A percentile compares a stretch with the other conserved stretches of the same genome.
These are phyloP conservation scores for Mitragyna speciosa DNA, from an alignment of 257 asterid genomes.

Conservation along the genomic window DNA sequence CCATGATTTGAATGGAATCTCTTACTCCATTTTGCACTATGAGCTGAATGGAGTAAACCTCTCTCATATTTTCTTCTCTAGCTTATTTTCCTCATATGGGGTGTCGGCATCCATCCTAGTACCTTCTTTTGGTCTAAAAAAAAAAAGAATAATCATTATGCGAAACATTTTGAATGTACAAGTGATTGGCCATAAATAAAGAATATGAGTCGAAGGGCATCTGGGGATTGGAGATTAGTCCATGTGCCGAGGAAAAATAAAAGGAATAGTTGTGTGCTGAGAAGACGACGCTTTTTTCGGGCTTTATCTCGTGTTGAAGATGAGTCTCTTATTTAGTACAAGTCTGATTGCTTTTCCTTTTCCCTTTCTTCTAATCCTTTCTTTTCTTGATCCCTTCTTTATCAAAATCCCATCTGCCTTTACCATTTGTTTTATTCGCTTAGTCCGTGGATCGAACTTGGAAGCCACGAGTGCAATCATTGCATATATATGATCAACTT, in stretches of 20 bases:
- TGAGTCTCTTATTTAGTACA: slow-evolving; percentile 10
- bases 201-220: neutral
- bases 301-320: slow-evolving; percentile 12
- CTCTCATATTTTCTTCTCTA: neutral
- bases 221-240: neutral
- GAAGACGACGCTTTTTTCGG: neutral
- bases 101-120: too few relatives aligned
- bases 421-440: slow-evolving; percentile 10
- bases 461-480: slow-evolving; percentile 27
- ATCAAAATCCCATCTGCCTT: slow-evolving; percentile 6
- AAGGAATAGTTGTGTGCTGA: neutral
- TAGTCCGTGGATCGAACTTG: neutral
- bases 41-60: neutral
- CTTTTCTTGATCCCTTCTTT: slow-evolving; percentile 7
- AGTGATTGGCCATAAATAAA: neutral
- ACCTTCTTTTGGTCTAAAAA: too few relatives aligned
- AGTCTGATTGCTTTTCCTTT: neutral
- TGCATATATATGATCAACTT: slow-evolving; percentile 5
- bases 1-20: slow-evolving; percentile 23
- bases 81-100: neutral
- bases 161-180: too few relatives aligned
- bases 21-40: neutral
- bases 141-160: too few relatives aligned
- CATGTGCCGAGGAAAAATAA: neutral
- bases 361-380: neutral